These are phyloP conservation scores for Davidsoniella virescens DNA, from an alignment of 2,329 filamentous ascomycete species.

Conservation along the genomic window DNA sequence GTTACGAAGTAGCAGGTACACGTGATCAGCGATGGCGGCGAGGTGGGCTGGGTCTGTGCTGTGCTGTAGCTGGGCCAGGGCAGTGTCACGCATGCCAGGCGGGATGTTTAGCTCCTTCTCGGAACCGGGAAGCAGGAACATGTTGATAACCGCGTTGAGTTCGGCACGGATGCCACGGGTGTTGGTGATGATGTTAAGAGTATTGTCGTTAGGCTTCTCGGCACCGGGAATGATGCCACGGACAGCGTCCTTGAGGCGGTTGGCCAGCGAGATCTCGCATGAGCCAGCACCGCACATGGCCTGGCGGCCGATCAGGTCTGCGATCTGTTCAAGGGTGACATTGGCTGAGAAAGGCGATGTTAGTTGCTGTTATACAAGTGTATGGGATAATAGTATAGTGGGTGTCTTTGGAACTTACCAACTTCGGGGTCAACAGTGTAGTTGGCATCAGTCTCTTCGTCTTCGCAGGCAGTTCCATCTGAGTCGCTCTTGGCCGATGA, in stretches of 20 bases:
- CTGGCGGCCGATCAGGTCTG: conserved; percentile 12
- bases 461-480: conserved; percentile 15
- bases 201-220: conserved; percentile 9
- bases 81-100: conserved; percentile 24
- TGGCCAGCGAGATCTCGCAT: conserved; percentile 12
- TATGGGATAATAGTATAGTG: not conserved
- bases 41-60: conserved; percentile 25
- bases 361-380: not conserved
- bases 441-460: conserved; percentile 19
- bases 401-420: conserved; percentile 16
- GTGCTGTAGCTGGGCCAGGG: conserved; percentile 21
- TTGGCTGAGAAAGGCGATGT: conserved; percentile 5
- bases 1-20: conserved; percentile 29
- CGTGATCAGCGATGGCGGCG: conserved; percentile 29
- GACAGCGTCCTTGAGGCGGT: conserved; percentile 16
- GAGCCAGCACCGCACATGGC: conserved; percentile 12
- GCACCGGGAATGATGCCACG: conserved; percentile 13
- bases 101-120: conserved; percentile 33
- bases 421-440: conserved; percentile 20
- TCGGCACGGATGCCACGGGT: conserved; percentile 17
- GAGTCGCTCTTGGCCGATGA: conserved; percentile 1
- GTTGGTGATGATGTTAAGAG: conserved; percentile 12
- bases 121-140: conserved; percentile 25
- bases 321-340: conserved; percentile 12
- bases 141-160: conserved; percentile 24